A percentile compares a stretch with the other conserved stretches of the same genome.
Evolutionary conservation across 1,284 basidiomycete species (phyloP).

Genomic region (Irpex rosettiformis): DNA sequence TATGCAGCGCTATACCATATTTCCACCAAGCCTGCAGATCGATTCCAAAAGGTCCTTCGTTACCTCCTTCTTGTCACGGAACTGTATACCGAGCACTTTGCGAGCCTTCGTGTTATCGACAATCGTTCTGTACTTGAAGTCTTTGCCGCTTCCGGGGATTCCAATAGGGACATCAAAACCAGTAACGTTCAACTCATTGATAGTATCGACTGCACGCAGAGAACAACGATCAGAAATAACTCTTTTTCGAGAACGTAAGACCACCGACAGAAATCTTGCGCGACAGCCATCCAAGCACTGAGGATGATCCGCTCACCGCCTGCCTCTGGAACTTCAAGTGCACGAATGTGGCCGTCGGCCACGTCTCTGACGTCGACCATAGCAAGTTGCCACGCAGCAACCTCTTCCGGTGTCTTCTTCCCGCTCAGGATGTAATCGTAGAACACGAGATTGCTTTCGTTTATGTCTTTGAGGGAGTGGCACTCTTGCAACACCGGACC

Average conservation of each 20-base stretch:
- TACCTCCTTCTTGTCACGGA: neutral
- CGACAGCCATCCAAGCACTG: conserved; percentile 26
- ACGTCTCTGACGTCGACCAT: conserved; percentile 52
- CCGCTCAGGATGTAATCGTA: neutral
- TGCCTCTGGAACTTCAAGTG: conserved; percentile 48
- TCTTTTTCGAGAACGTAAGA: too few relatives aligned
- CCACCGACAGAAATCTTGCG: conserved; percentile 5
- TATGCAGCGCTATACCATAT: neutral
- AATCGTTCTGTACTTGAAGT: neutral
- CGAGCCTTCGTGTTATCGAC: neutral
- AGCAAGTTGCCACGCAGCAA: neutral
- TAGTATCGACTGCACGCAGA: neutral
- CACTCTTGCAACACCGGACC: neutral
- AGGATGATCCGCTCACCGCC: conserved; percentile 55
- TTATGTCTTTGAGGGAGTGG: neutral
- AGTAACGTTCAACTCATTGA: neutral
- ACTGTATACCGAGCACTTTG: neutral
- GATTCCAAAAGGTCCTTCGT: neutral
- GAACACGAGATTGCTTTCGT: neutral
- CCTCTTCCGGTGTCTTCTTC: neutral
- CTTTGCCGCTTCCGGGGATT: neutral
- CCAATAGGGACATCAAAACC: neutral
- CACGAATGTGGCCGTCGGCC: conserved; percentile 49
- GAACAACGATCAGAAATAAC: neutral
- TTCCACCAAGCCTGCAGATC: neutral